These are phyloP conservation scores for Zygotorulaspora sp. DNA, from an alignment of 805 yeast genomes.

Conservation along the genomic window DNA sequence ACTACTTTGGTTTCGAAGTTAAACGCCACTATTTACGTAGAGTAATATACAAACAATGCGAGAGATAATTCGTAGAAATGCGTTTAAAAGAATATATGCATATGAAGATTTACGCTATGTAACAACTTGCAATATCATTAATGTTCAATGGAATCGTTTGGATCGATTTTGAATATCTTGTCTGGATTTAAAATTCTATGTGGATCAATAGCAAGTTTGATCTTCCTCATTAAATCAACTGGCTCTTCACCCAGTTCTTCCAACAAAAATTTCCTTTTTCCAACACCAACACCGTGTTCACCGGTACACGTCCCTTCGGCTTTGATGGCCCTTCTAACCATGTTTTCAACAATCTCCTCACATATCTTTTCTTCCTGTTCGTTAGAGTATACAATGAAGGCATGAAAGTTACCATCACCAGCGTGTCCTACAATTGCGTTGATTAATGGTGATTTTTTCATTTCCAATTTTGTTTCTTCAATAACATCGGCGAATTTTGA, in stretches of 20 bases:
- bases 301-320: slow-evolving; percentile 84
- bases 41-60: no score
- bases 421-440: slow-evolving; percentile 73
- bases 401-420: slow-evolving; percentile 81
- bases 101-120: no score
- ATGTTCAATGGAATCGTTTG: slow-evolving; percentile 31
- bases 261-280: slow-evolving; percentile 58
- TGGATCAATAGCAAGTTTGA: slow-evolving; percentile 73
- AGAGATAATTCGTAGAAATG: no score
- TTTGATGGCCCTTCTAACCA: slow-evolving; percentile 61
- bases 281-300: slow-evolving; percentile 83
- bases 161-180: slow-evolving; percentile 68
- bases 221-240: slow-evolving; percentile 64
- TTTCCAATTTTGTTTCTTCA: slow-evolving; percentile 54
- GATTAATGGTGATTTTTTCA: slow-evolving; percentile 47
- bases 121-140: not conserved
- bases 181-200: slow-evolving; percentile 72
- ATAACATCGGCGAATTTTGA: slow-evolving; percentile 62
- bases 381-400: slow-evolving; percentile 54
- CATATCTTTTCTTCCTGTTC: slow-evolving; percentile 47
- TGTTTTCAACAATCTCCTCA: slow-evolving; percentile 48
- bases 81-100: no score
- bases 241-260: slow-evolving; percentile 66
- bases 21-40: no score
- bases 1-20: no score